These are phyloP conservation scores for Melastoma malabathricum DNA, from an alignment of 345 rosid genomes.

Conservation along the genomic window DNA sequence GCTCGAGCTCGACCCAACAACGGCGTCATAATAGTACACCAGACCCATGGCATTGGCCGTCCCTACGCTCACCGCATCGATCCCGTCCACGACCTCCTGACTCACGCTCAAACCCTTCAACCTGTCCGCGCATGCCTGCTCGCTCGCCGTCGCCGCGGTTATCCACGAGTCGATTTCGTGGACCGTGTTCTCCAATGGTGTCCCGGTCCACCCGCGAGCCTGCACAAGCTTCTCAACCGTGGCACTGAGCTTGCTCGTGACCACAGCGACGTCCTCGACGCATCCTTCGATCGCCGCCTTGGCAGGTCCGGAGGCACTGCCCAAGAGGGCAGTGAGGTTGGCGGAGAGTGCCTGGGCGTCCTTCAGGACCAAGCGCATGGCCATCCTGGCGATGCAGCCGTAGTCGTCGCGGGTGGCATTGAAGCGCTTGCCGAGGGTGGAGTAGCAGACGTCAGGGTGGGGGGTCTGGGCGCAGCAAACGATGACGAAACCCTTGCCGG, in stretches of 20 bases:
- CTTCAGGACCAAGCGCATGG: too few species aligned
- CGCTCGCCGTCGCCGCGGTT: constrained; percentile 75
- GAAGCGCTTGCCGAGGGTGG: too few species aligned
- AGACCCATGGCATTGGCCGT: constrained; percentile 48
- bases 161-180: constrained; percentile 84
- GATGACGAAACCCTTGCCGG: too few species aligned
- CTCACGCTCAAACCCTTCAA: constrained; percentile 35
- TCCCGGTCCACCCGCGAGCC: constrained; percentile 8
- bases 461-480: too few species aligned
- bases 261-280: constrained; percentile 58
- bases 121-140: constrained; percentile 77
- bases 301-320: too few species aligned
- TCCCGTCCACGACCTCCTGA: constrained; percentile 26
- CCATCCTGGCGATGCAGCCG: too few species aligned
- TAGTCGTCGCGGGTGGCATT: too few species aligned
- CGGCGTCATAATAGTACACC: too few species aligned
- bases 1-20: too few species aligned
- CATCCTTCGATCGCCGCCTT: constrained; percentile 53
- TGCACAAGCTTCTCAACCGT: not conserved
- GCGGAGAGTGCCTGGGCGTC: too few species aligned
- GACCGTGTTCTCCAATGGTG: constrained; percentile 47
- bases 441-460: too few species aligned
- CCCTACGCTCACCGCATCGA: constrained; percentile 37
- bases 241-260: constrained; percentile 12
- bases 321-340: too few species aligned